These are phyloP conservation scores for Cyclanthera cordifolia DNA, from an alignment of 306 rosid genomes.

Conservation along the genomic window DNA sequence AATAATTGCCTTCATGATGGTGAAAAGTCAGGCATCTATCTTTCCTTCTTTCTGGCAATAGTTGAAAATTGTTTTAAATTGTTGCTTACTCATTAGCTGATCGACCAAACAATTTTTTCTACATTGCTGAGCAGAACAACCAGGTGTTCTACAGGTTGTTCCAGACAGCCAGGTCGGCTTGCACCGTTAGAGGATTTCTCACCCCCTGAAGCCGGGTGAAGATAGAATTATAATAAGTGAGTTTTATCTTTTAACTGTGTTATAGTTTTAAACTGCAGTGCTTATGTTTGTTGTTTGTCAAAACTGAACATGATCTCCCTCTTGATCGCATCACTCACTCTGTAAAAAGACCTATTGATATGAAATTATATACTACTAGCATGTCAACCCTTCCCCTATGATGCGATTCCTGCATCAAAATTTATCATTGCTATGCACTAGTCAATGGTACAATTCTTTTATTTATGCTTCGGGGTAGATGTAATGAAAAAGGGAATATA, in stretches of 20 bases:
- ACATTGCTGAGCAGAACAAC: constrained; percentile 46
- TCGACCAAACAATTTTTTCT: not conserved
- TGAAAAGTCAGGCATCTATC: not conserved
- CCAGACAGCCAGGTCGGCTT: constrained; percentile 51
- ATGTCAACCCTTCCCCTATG: not conserved
- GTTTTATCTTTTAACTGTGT: not conserved
- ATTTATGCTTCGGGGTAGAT: not conserved
- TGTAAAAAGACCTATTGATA: not conserved
- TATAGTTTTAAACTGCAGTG: not conserved
- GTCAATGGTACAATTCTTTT: not conserved
- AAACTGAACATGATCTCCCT: not conserved
- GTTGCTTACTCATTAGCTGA: not conserved
- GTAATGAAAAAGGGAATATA: not conserved
- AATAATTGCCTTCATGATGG: not conserved
- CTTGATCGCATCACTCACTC: not conserved
- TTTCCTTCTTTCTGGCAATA: not conserved
- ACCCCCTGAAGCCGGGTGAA: not conserved
- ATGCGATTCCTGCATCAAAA: not conserved
- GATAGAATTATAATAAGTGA: not conserved
- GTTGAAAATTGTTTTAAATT: not conserved
- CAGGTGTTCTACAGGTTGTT: constrained; percentile 92
- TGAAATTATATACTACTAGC: not conserved
- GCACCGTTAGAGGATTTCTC: not conserved
- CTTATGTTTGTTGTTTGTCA: not conserved
- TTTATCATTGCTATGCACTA: not conserved